Base-by-base conservation (phyloP, 176 grass and related monocot genomes). In the Musa schizocarpa region DNA sequence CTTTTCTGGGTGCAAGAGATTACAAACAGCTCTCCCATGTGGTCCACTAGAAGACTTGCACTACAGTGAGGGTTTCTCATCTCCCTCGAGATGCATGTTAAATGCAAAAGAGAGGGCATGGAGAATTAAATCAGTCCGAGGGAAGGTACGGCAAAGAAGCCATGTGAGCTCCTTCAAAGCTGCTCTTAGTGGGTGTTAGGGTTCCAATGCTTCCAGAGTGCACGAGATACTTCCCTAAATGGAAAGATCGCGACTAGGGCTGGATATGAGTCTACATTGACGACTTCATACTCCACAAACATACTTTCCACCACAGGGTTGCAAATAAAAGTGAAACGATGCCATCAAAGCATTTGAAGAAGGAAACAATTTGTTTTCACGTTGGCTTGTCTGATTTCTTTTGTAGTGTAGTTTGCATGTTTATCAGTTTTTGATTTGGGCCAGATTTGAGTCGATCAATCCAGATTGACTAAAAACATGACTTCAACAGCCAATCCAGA, bases 71-170 rank as follows among this genome's bases (percentile, higher is more conserved):
- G 34, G 21, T 52, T 68, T 27, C 50, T 43, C 62, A 71, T 85
- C 72, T 76, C 29, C 63, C 83, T 85, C 78, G 78, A 85, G 64
- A 68, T 85, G 53, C 72, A 85, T 76, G 52, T 65, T 17, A 43
- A 5, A 6, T 43, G 34, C 34, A 43, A 43, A 43, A 43, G 4
- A 43, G 34, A 43, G 34, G 34, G 34, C 4, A 0, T 43, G 34
- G 0, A 43, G 34, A 5, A 43, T 43, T 43, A 5, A 5, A 43
- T 43, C 34, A 43, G 4, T 43, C 34, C 34, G 4, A 6, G 34
- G 34, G 34, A 43, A 43, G 34, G 34, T 43, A 6, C 62, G 9
- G 9, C 9, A n/a, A 61, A 20, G 17, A 21, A 61, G 57, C 17
- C 57, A 61, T 20, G 57, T 61, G 57, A 43, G 34, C 34, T 43